These are phyloP conservation scores for Paspalum vaginatum DNA, from an alignment of 176 grass and related monocot genomes.

Conservation along the genomic window DNA sequence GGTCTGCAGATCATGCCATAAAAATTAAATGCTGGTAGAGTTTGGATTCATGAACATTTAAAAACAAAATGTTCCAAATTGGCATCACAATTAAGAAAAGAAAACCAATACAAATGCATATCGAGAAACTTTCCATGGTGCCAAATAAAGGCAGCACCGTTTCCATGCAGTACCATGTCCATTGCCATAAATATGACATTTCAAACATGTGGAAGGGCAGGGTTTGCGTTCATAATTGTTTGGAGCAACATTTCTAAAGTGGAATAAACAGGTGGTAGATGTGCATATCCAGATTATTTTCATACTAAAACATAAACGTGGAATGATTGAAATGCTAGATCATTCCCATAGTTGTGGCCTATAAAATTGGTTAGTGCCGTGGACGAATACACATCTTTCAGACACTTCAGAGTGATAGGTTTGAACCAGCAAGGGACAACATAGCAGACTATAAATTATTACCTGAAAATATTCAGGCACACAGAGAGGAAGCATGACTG, in stretches of 20 bases:
- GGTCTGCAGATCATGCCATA: conserved; percentile 9
- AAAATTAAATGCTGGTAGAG: background rate
- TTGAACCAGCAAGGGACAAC: too few species aligned
- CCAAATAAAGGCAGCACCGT: too few species aligned
- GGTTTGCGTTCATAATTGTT: conserved; percentile 16
- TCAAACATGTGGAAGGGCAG: background rate
- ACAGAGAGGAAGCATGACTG: conserved; percentile 83
- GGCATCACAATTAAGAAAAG: background rate
- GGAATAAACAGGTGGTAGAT: background rate
- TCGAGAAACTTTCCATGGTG: too few species aligned
- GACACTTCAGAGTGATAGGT: too few species aligned
- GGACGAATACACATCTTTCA: background rate
- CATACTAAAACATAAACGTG: conserved; percentile 25
- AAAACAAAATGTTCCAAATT: too few species aligned
- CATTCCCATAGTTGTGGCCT: background rate
- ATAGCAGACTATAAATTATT: conserved; percentile 7
- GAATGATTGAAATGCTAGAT: conserved; percentile 2
- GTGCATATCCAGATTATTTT: conserved; percentile 6
- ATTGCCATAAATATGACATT: background rate
- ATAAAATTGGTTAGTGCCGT: background rate
- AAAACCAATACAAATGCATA: background rate
- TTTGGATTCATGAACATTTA: too few species aligned
- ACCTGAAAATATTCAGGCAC: conserved; percentile 98
- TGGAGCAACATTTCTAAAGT: background rate
- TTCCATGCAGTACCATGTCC: background rate